Conservation (phyloP, 23 red algal species). For the Chondrus crispus region DNA sequence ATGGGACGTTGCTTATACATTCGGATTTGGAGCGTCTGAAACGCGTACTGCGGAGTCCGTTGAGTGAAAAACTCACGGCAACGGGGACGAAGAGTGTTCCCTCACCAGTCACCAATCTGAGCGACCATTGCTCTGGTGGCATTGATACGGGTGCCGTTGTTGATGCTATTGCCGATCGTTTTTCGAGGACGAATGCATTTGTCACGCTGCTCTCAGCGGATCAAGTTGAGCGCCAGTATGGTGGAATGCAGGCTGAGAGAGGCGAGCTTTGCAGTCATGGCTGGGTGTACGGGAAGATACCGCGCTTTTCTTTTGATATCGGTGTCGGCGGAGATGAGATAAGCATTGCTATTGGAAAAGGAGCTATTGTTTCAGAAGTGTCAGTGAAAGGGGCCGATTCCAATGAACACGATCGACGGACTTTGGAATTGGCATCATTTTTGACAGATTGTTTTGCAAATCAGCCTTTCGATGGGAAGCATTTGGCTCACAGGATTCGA, state of each 20-base stretch:
- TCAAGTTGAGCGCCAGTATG: slow-evolving; percentile 6
- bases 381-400: background rate
- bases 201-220: background rate
- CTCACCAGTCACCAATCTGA: slow-evolving; percentile 69
- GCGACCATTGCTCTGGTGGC: background rate
- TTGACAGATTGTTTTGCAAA: no score
- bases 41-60: slow-evolving; percentile 36
- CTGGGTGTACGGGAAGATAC: slow-evolving; percentile 68
- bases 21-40: slow-evolving; percentile 58
- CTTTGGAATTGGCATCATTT: no score
- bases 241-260: slow-evolving; percentile 16
- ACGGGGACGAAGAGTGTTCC: slow-evolving; percentile 59
- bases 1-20: slow-evolving; percentile 82
- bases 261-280: slow-evolving; percentile 39
- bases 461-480: background rate
- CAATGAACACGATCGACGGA: no score
- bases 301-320: slow-evolving; percentile 31
- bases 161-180: slow-evolving; percentile 37
- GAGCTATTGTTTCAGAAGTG: background rate
- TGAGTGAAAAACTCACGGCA: slow-evolving; percentile 2
- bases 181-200: background rate
- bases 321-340: background rate
- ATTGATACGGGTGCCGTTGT: background rate
- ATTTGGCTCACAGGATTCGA: background rate
- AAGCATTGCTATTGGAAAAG: background rate